phyloP scores from a whole-genome alignment of 2,329 filamentous ascomycete genomes.

The Exophiala dermatitidis region DNA sequence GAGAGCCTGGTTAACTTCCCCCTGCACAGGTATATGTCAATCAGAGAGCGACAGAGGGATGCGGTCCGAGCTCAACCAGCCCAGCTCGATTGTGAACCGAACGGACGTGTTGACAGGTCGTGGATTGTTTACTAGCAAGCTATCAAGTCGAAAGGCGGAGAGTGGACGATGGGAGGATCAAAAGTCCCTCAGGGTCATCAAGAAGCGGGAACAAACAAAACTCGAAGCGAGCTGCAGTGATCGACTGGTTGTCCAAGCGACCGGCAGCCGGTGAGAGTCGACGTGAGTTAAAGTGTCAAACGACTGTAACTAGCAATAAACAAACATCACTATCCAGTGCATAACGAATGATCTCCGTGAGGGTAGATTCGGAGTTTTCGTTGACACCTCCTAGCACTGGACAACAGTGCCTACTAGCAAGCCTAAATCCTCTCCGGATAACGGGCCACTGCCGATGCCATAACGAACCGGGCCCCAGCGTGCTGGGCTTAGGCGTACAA shows the following conservation, averaged over 20 bases:
- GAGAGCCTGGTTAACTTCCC: neutral
- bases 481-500: too few relatives aligned
- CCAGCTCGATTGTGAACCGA: neutral
- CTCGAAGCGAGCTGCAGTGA: neutral
- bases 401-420: too few relatives aligned
- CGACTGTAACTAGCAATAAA: neutral
- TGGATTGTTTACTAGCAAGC: neutral
- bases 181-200: too few relatives aligned
- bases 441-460: too few relatives aligned
- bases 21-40: neutral
- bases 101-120: neutral
- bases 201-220: too few relatives aligned
- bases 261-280: neutral
- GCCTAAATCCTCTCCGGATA: too few relatives aligned
- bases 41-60: neutral
- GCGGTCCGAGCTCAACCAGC: neutral
- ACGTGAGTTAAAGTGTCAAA: neutral
- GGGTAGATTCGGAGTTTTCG: too few relatives aligned
- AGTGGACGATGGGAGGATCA: neutral
- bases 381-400: too few relatives aligned
- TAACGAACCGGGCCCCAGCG: too few relatives aligned
- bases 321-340: neutral
- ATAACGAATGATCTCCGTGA: too few relatives aligned
- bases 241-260: slow-evolving; percentile 4
- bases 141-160: neutral